A percentile compares a stretch with the other conserved stretches of the same genome.
Evolutionary conservation across 768 basidiomycete genomes (phyloP).

Genomic region (Boletus subcaerulescens): DNA sequence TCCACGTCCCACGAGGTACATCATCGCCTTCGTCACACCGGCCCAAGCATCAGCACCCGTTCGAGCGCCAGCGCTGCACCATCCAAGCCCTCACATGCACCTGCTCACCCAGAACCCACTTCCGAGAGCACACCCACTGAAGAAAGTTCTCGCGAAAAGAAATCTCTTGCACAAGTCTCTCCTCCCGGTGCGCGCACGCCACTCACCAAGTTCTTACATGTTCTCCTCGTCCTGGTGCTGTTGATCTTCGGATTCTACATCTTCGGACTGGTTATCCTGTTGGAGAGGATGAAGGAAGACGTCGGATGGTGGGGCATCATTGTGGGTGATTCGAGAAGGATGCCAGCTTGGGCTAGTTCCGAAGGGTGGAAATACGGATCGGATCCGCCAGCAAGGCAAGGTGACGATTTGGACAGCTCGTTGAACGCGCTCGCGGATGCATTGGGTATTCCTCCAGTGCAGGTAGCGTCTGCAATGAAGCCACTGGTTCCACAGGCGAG

Average conservation of each 20-base stretch:
- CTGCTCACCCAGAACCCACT: neutral
- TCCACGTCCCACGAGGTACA: slow-evolving; percentile 9
- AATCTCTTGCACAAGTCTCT: neutral
- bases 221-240: slow-evolving; percentile 39
- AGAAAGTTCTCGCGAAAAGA: neutral
- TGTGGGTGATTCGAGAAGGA: slow-evolving; percentile 1
- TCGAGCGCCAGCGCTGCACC: neutral
- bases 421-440: slow-evolving; percentile 60
- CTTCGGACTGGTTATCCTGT: slow-evolving; percentile 42
- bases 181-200: slow-evolving; percentile 2
- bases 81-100: neutral
- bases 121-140: neutral
- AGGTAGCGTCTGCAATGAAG: slow-evolving; percentile 61
- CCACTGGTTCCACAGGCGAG: slow-evolving; percentile 60
- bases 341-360: neutral
- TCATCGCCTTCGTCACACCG: slow-evolving; percentile 17
- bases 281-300: slow-evolving; percentile 47
- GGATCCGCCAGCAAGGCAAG: neutral
- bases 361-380: slow-evolving; percentile 7
- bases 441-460: slow-evolving; percentile 57
- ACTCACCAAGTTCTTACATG: slow-evolving; percentile 45
- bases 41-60: slow-evolving; percentile 14
- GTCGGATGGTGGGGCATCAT: slow-evolving; percentile 55
- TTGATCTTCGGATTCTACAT: slow-evolving; percentile 50
- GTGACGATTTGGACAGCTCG: slow-evolving; percentile 46